Conservation (phyloP, 352 stramenopile genomes). For the Globisporangium okanoganense region DNA sequence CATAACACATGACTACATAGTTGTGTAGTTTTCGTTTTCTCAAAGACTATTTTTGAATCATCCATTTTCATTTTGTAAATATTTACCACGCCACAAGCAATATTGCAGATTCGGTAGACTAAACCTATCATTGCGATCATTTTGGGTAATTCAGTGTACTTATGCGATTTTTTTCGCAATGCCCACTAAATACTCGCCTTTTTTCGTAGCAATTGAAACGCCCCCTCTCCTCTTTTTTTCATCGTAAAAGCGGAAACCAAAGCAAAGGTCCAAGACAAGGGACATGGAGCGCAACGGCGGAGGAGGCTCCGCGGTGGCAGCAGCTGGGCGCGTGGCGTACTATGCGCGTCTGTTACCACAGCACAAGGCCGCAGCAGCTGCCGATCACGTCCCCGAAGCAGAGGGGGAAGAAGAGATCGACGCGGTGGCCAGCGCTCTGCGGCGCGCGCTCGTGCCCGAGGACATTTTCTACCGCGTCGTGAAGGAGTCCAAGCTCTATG, state of each 20-base stretch:
- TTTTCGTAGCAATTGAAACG: neutral
- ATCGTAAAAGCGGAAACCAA: conserved; percentile 2
- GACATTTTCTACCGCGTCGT: conserved; percentile 66
- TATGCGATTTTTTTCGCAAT: too few relatives aligned
- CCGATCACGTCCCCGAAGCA: neutral
- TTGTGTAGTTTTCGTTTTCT: too few relatives aligned
- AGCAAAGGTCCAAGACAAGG: neutral
- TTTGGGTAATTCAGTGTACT: too few relatives aligned
- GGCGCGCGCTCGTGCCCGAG: conserved; percentile 41
- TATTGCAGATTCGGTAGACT: too few relatives aligned
- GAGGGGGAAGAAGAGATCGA: neutral
- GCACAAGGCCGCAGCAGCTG: neutral
- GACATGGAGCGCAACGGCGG: neutral
- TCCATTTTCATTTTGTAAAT: too few relatives aligned
- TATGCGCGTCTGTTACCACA: conserved; percentile 43
- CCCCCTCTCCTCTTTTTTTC: neutral
- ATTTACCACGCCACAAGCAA: too few relatives aligned
- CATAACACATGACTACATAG: too few relatives aligned
- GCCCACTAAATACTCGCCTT: too few relatives aligned
- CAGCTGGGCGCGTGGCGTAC: conserved; percentile 16
- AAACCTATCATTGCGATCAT: too few relatives aligned
- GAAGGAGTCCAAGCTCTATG: conserved; percentile 56
- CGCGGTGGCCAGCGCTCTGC: conserved; percentile 19
- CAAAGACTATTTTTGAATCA: too few relatives aligned
- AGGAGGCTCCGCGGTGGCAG: neutral